Percentiles rank a stretch among this genome's conserved stretches.
Evolutionary conservation across 306 rosid genomes (phyloP).

Genomic region (Prosopis cineraria): DNA sequence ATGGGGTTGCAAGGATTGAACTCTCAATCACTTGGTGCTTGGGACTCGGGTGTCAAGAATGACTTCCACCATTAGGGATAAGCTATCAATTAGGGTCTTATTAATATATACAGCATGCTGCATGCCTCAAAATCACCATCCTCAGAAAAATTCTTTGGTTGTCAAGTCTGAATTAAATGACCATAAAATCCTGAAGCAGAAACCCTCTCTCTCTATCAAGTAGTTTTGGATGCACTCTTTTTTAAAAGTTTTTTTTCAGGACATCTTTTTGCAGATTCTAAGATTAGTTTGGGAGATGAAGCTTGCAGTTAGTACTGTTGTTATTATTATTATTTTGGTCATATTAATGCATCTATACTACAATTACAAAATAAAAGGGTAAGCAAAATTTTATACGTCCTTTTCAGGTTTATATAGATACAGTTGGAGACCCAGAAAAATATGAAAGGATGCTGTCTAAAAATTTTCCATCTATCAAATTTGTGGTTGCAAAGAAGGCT

Average conservation of each 20-base stretch:
- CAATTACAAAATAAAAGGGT: background rate
- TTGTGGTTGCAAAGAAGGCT: constrained; percentile 97
- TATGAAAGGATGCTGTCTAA: constrained; percentile 70
- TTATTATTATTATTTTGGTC: background rate
- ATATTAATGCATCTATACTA: background rate
- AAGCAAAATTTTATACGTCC: constrained; percentile 13
- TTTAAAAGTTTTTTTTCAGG: background rate
- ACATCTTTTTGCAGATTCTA: background rate
- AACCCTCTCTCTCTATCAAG: background rate
- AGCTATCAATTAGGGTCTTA: background rate
- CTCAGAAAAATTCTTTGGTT: background rate
- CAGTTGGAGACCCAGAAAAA: constrained; percentile 92
- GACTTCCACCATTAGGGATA: background rate
- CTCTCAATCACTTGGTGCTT: background rate
- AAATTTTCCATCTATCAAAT: constrained; percentile 69
- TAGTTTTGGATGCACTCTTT: background rate
- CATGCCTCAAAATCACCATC: background rate
- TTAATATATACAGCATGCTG: background rate
- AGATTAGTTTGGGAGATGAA: background rate
- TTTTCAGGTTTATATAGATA: constrained; percentile 86
- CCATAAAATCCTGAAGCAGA: background rate
- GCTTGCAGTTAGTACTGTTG: background rate
- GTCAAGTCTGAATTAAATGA: background rate
- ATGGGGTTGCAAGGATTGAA: background rate
- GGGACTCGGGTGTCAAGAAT: background rate